Conservation (phyloP, 176 grass and related monocot species). For the Musa schizocarpa region DNA sequence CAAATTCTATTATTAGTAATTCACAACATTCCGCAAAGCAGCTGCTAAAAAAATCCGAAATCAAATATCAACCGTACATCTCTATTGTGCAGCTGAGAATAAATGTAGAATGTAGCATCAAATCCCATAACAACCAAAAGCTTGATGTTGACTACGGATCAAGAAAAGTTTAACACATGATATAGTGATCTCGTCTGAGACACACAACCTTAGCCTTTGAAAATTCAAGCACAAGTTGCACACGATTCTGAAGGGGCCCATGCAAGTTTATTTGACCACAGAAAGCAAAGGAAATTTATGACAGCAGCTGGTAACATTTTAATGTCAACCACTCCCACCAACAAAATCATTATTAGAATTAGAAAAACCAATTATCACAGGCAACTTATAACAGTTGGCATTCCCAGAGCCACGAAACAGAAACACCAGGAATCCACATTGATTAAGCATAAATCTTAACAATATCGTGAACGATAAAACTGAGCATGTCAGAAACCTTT, state of each 20-base stretch:
- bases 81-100: background rate
- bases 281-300: background rate
- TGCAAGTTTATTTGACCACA: background rate
- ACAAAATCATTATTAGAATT: background rate
- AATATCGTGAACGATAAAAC: background rate
- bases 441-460: background rate
- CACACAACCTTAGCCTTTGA: background rate
- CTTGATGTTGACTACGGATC: background rate
- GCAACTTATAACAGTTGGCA: too few species aligned
- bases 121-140: background rate
- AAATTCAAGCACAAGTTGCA: background rate
- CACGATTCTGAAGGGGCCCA: background rate
- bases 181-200: background rate
- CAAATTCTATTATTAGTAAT: background rate
- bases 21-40: background rate
- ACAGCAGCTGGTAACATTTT: background rate
- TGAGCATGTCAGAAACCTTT: conserved; percentile 33
- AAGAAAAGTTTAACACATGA: background rate
- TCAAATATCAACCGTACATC: background rate
- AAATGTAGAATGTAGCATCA: background rate
- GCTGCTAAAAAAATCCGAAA: background rate
- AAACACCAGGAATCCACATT: background rate
- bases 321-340: background rate
- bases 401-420: background rate
- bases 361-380: background rate